Conservation (phyloP, 108 stramenopile species). For the Pseudonitzschia multiseries region DNA sequence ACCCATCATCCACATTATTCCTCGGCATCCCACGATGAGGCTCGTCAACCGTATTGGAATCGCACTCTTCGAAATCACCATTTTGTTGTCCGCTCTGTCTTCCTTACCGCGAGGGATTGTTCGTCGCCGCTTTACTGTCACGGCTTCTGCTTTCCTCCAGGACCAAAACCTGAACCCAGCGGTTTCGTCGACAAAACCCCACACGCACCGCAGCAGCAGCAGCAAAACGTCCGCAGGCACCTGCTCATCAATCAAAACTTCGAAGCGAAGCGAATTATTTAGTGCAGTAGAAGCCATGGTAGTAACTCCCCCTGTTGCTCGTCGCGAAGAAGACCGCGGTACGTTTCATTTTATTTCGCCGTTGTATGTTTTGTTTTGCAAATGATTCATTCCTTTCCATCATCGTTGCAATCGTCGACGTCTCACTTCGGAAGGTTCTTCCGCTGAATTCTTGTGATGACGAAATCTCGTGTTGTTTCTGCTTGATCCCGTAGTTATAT, state of each 20-base stretch:
- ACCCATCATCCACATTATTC: not conserved
- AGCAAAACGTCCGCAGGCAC: not conserved
- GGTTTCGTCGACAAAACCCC: not conserved
- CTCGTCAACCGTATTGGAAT: not conserved
- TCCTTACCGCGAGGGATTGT: not conserved
- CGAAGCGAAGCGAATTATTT: not conserved
- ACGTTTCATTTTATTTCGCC: not conserved
- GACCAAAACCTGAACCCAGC: not conserved
- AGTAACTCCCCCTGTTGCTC: slow-evolving; percentile 43
- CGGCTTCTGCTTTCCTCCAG: slow-evolving; percentile 11
- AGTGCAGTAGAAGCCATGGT: slow-evolving; percentile 15
- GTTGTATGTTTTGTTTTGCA: not conserved
- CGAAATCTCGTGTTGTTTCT: not conserved
- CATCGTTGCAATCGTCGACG: too few relatives aligned
- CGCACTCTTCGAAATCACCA: not conserved
- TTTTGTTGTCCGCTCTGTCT: not conserved
- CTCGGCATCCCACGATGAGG: not conserved
- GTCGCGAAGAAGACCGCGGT: slow-evolving; percentile 58
- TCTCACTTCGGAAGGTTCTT: too few relatives aligned
- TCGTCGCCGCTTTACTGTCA: not conserved
- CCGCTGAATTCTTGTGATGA: not conserved
- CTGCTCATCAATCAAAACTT: not conserved
- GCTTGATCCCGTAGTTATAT: slow-evolving; percentile 13
- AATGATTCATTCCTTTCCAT: too few relatives aligned
- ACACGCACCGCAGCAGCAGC: not conserved